Percentiles rank a stretch among this genome's conserved stretches.
Evolutionary conservation across 148 eudicot genomes (phyloP).

Genomic region (Tetragonia tetragonoides): DNA sequence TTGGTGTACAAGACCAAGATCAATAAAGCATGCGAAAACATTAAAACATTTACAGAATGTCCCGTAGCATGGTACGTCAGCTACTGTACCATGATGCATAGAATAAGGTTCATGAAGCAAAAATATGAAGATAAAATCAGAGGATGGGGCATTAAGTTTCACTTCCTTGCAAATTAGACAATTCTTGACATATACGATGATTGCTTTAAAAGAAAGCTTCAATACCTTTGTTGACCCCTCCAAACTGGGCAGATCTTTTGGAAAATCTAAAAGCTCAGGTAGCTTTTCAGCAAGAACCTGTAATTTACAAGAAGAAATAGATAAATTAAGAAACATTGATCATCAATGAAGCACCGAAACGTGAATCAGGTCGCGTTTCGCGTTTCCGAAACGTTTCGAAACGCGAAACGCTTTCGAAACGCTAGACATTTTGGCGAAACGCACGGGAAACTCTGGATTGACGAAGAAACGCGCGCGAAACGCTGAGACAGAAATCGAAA

Average conservation of each 20-base stretch:
- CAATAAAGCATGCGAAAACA: neutral
- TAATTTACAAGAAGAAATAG: conserved; percentile 15
- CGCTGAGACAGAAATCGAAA: too few relatives aligned
- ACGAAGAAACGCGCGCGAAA: too few relatives aligned
- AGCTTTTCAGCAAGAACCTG: conserved; percentile 84
- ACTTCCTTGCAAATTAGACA: neutral
- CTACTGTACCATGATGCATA: neutral
- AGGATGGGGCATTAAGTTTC: neutral
- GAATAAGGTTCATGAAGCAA: too few relatives aligned
- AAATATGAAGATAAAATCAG: too few relatives aligned
- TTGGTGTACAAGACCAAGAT: neutral
- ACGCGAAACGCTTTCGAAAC: too few relatives aligned
- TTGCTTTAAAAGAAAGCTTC: neutral
- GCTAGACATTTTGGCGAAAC: too few relatives aligned
- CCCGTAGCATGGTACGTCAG: neutral
- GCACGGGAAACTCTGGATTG: too few relatives aligned
- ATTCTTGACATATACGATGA: neutral
- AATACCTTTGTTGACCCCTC: conserved; percentile 88
- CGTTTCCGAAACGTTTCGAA: too few relatives aligned
- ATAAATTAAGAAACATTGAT: neutral
- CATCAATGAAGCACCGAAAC: too few relatives aligned
- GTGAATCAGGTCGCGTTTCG: too few relatives aligned
- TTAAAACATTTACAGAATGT: neutral
- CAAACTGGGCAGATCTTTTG: conserved; percentile 72
- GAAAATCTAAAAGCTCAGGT: conserved; percentile 84